Evolutionary conservation across 2,329 filamentous ascomycete species (phyloP).

Genomic region (Trichophaea hybrida): DNA sequence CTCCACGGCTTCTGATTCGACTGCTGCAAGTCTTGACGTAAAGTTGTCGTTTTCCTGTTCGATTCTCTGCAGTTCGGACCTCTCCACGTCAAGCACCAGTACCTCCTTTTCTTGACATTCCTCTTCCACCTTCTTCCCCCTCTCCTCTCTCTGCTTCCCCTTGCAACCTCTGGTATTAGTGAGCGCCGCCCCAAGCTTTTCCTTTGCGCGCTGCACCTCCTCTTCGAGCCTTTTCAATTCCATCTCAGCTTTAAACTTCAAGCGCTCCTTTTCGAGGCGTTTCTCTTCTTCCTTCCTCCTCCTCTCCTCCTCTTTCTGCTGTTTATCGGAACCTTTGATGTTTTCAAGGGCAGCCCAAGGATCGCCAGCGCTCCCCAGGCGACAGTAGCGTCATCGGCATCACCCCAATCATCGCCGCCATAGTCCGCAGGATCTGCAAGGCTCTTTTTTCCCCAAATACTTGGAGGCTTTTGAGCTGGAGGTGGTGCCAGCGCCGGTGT

Average conservation of each 20-base stretch:
- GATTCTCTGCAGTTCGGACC: no score
- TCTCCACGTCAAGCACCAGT: no score
- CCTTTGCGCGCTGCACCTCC: background rate
- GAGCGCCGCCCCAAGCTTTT: background rate
- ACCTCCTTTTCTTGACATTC: no score
- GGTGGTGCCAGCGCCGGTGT: background rate
- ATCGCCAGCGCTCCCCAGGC: background rate
- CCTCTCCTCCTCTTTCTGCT: background rate
- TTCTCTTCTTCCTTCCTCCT: background rate
- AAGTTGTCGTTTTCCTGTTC: no score
- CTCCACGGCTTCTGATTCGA: no score
- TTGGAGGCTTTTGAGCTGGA: background rate
- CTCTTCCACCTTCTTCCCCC: no score
- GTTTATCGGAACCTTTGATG: background rate
- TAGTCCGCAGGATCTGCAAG: background rate
- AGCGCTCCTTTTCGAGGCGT: background rate
- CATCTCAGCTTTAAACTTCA: background rate
- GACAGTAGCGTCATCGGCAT: background rate
- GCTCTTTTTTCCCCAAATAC: background rate
- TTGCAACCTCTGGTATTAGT: no score
- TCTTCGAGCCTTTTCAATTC: background rate
- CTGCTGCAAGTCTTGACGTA: no score
- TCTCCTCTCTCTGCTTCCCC: no score
- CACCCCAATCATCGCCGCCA: background rate
- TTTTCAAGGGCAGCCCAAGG: no score